Evolutionary conservation across 2,329 filamentous ascomycete genomes (phyloP).

Genomic region (Aspergillus udagawae): DNA sequence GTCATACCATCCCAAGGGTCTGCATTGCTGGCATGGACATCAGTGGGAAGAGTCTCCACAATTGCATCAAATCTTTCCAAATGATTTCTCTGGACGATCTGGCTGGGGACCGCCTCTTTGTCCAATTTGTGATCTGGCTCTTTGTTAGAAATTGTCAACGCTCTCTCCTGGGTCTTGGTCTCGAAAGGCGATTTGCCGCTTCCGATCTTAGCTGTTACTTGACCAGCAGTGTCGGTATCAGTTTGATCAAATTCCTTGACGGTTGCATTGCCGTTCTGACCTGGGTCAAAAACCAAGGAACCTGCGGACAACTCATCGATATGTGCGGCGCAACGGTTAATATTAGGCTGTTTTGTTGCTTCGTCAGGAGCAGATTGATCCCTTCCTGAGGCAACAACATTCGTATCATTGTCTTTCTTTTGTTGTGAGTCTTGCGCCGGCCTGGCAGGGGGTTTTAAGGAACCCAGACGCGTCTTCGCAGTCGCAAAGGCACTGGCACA

Average conservation of each 20-base stretch:
- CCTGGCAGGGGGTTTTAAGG: neutral
- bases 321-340: neutral
- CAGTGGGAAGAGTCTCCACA: neutral
- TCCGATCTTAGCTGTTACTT: neutral
- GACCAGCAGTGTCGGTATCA: neutral
- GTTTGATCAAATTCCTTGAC: neutral
- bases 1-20: conserved; percentile 31
- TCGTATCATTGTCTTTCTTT: neutral
- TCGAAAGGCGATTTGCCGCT: neutral
- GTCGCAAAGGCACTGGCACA: neutral
- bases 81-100: neutral
- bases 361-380: neutral
- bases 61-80: neutral
- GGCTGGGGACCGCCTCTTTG: neutral
- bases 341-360: neutral
- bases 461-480: conserved; percentile 4
- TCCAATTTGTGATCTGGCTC: neutral
- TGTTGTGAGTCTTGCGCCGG: neutral
- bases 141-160: neutral
- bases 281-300: neutral
- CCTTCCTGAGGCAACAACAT: neutral
- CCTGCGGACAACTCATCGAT: neutral
- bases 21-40: neutral
- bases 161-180: neutral
- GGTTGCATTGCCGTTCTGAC: neutral